A percentile compares a stretch with the other conserved stretches of the same genome.
Evolutionary conservation across 352 stramenopile species (phyloP).

Genomic region (Pythium oligandrum): DNA sequence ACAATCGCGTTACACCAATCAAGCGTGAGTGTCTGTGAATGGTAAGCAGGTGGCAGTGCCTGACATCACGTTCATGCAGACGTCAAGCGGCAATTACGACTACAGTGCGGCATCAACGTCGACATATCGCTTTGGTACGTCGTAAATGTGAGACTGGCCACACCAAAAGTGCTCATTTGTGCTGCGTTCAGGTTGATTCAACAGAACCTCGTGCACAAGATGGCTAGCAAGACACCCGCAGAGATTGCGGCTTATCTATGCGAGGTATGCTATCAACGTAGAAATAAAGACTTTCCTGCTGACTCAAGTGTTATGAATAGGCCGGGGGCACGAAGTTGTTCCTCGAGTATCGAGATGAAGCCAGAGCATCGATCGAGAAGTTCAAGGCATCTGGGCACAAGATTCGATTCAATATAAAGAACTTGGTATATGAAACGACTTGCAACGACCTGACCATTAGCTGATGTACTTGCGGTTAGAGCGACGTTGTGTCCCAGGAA

Average conservation of each 20-base stretch:
- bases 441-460: background rate
- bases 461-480: background rate
- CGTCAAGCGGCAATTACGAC: conserved; percentile 32
- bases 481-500: background rate
- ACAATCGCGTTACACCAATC: conserved; percentile 29
- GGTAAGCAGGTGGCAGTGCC: background rate
- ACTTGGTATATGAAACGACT: conserved; percentile 5
- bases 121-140: conserved; percentile 34
- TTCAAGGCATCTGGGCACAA: conserved; percentile 14
- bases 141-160: background rate
- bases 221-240: conserved; percentile 18
- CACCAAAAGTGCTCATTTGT: background rate
- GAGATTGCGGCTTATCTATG: conserved; percentile 34
- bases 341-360: conserved; percentile 31
- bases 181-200: conserved; percentile 26
- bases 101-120: conserved; percentile 33
- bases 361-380: conserved; percentile 11
- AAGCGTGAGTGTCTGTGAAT: conserved; percentile 22
- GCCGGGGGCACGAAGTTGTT: conserved; percentile 33
- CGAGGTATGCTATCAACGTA: conserved; percentile 18
- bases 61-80: conserved; percentile 10
- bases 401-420: conserved; percentile 16
- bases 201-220: conserved; percentile 38
- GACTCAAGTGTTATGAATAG: conserved; percentile 1
- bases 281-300: too few relatives aligned